A percentile compares a stretch with the other conserved stretches of the same genome.
phyloP scores from a whole-genome alignment of 495 filamentous ascomycete genomes.

The Aspergillus campestris region DNA sequence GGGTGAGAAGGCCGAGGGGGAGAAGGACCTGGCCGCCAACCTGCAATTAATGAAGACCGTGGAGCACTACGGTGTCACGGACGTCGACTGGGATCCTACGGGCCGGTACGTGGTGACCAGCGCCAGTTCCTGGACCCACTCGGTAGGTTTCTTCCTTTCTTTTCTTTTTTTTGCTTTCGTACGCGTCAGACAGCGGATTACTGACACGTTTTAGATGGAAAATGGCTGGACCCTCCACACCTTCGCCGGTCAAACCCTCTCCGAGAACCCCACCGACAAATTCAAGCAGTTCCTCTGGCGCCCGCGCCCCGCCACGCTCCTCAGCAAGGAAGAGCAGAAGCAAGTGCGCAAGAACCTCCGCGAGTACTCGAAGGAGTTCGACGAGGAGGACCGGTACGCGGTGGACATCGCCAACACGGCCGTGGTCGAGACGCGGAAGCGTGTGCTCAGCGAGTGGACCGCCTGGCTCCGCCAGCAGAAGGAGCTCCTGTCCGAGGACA shows the following conservation, averaged over 20 bases:
- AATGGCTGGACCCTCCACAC: constrained; percentile 98
- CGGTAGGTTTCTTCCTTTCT: constrained; percentile 47
- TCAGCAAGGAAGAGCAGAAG: constrained; percentile 93
- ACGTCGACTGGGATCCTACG: constrained; percentile 95
- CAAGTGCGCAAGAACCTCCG: constrained; percentile 95
- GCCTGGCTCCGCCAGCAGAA: constrained; percentile 73
- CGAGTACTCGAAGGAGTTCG: constrained; percentile 90
- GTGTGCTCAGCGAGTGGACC: constrained; percentile 80
- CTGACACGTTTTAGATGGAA: constrained; percentile 70
- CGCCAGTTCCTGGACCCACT: constrained; percentile 90
- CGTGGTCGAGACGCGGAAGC: constrained; percentile 79
- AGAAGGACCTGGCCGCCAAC: constrained; percentile 93
- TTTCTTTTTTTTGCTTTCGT: background rate
- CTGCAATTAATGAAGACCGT: constrained; percentile 83
- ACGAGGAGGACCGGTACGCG: constrained; percentile 87
- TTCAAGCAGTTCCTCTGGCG: constrained; percentile 98
- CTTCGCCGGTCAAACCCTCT: constrained; percentile 81
- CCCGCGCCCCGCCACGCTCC: constrained; percentile 78
- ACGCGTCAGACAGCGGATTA: background rate
- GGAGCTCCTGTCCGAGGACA: constrained; percentile 65
- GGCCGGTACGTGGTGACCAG: constrained; percentile 88
- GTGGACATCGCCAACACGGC: constrained; percentile 87
- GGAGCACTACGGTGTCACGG: constrained; percentile 95
- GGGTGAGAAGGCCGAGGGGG: constrained; percentile 83
- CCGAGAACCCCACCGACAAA: constrained; percentile 88